Evolutionary conservation across 441 rosid species (phyloP).

Genomic region (Mallotus repandus): DNA sequence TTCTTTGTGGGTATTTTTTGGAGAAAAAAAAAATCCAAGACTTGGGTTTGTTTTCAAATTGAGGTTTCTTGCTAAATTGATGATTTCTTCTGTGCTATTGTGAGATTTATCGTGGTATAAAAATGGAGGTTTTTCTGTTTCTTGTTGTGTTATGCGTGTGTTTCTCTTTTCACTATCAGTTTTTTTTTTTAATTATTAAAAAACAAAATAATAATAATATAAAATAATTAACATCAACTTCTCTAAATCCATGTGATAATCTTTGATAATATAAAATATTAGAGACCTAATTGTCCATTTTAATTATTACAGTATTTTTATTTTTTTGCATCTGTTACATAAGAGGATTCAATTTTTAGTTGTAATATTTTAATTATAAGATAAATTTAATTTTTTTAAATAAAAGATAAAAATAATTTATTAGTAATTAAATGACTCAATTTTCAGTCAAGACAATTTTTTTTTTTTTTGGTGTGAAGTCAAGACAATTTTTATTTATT

Average conservation of each 20-base stretch:
- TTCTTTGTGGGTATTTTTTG: background rate
- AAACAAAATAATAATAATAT: background rate
- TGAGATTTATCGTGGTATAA: background rate
- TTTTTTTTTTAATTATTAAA: background rate
- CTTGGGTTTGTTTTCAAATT: background rate
- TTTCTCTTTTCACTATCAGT: background rate
- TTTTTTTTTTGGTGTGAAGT: no score
- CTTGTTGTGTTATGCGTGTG: conserved; percentile 1
- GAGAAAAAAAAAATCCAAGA: background rate
- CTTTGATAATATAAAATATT: background rate
- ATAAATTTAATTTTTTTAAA: no score
- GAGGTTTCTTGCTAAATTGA: background rate
- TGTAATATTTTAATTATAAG: no score
- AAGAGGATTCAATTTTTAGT: no score
- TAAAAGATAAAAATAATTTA: no score
- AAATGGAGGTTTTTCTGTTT: background rate
- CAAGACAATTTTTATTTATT: no score
- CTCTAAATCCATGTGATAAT: conserved; percentile 1
- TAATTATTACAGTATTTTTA: no score
- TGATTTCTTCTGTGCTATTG: background rate
- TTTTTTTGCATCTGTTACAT: no score
- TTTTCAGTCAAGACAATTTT: no score
- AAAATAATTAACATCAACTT: background rate
- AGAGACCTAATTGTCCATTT: background rate
- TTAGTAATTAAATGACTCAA: no score